Conservation (phyloP, 306 rosid genomes). For the Lupinus albus region DNA sequence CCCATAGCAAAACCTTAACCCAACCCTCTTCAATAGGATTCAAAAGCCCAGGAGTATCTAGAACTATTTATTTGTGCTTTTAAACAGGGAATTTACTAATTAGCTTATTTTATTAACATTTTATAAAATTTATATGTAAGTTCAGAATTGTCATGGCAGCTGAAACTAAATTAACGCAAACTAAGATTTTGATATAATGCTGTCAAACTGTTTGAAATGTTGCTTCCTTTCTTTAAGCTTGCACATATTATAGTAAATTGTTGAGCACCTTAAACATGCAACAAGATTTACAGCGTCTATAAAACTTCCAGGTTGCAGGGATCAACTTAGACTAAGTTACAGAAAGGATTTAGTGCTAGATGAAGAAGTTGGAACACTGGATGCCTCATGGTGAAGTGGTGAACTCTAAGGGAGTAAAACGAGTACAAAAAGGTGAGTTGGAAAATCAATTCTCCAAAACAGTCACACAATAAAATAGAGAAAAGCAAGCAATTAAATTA, state of each 20-base stretch:
- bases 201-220: background rate
- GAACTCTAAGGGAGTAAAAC: too few species aligned
- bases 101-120: background rate
- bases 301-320: background rate
- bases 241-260: background rate
- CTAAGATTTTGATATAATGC: background rate
- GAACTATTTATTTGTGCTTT: background rate
- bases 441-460: constrained; percentile 14
- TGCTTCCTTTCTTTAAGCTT: too few species aligned
- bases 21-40: background rate
- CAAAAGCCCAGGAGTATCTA: background rate
- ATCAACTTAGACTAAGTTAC: background rate
- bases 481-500: background rate
- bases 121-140: background rate
- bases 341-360: background rate
- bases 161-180: background rate
- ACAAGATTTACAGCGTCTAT: background rate
- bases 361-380: background rate
- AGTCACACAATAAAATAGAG: background rate
- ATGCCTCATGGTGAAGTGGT: background rate
- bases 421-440: background rate
- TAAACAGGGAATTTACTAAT: background rate
- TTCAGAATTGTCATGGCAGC: constrained; percentile 5
- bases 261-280: constrained; percentile 3
- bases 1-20: background rate